These are phyloP conservation scores for Fomitopsis pinicola DNA, from an alignment of 1,284 basidiomycete genomes.

Conservation along the genomic window DNA sequence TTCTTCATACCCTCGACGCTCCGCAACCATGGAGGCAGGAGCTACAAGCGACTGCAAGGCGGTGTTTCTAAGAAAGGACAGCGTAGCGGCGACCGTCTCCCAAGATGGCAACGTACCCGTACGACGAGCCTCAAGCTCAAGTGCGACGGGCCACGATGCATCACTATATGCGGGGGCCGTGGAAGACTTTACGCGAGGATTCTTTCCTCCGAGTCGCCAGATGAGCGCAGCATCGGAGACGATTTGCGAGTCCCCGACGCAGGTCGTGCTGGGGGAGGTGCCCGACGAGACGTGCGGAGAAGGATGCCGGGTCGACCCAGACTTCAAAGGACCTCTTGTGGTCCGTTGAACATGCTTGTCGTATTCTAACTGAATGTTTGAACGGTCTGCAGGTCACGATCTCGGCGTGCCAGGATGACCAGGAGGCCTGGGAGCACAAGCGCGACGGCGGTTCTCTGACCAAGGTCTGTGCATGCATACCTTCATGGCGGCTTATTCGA, in stretches of 20 bases:
- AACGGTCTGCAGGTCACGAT: background rate
- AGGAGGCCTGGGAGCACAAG: background rate
- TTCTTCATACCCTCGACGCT: background rate
- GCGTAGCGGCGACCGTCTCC: background rate
- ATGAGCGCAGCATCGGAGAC: no score
- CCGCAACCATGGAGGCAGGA: background rate
- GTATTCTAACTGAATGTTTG: no score
- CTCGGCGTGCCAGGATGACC: constrained; percentile 12
- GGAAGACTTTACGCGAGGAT: background rate
- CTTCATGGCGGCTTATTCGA: no score
- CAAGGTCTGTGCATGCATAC: background rate
- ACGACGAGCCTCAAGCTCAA: background rate
- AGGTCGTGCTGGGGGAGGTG: background rate
- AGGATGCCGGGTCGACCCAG: background rate
- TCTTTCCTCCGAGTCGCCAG: background rate
- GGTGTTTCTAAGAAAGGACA: background rate
- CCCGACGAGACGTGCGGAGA: background rate
- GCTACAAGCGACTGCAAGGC: no score
- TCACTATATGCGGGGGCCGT: background rate
- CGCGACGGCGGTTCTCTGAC: background rate
- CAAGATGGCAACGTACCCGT: background rate
- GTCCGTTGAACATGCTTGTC: background rate
- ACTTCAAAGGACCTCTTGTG: background rate
- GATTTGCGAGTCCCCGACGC: no score
- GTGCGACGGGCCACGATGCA: background rate